A percentile compares a stretch with the other conserved stretches of the same genome.
phyloP scores from a whole-genome alignment of 2,329 filamentous ascomycete species.

The Sarocladium oryzae region DNA sequence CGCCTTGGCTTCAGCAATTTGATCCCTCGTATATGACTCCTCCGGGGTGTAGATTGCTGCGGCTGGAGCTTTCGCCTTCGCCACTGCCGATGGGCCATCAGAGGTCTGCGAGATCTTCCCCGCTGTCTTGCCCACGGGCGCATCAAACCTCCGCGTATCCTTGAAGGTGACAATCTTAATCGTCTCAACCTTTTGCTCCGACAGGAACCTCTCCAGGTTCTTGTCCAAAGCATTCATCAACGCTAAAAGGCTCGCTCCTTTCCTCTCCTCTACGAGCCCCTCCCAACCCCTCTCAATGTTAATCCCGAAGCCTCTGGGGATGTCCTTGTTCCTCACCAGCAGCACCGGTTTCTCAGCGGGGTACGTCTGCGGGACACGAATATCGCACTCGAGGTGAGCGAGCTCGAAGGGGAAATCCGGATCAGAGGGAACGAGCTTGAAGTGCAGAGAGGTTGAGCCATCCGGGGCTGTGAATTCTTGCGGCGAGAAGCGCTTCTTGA shows the following conservation, averaged over 20 bases:
- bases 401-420: conserved; percentile 80
- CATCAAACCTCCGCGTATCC: conserved; percentile 37
- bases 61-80: neutral
- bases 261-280: conserved; percentile 49
- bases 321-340: conserved; percentile 59
- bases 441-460: conserved; percentile 51
- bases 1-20: conserved; percentile 56
- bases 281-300: conserved; percentile 74
- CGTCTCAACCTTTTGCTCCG: conserved; percentile 64
- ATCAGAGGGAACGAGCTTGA: conserved; percentile 66
- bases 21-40: conserved; percentile 48
- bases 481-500: conserved; percentile 58
- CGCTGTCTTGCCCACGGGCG: conserved; percentile 14
- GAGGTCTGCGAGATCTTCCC: neutral
- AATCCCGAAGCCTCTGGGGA: conserved; percentile 64
- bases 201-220: conserved; percentile 63
- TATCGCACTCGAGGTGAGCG: conserved; percentile 58
- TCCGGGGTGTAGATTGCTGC: conserved; percentile 31
- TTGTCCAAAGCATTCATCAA: conserved; percentile 66
- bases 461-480: conserved; percentile 35
- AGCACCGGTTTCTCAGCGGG: conserved; percentile 53
- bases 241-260: conserved; percentile 53
- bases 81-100: neutral
- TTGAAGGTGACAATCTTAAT: conserved; percentile 60
- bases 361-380: conserved; percentile 59